Evolutionary conservation across 2,329 filamentous ascomycete species (phyloP), one percentile per base, ranked within the genome.

Genomic region (Diaporthe helianthi): DNA sequence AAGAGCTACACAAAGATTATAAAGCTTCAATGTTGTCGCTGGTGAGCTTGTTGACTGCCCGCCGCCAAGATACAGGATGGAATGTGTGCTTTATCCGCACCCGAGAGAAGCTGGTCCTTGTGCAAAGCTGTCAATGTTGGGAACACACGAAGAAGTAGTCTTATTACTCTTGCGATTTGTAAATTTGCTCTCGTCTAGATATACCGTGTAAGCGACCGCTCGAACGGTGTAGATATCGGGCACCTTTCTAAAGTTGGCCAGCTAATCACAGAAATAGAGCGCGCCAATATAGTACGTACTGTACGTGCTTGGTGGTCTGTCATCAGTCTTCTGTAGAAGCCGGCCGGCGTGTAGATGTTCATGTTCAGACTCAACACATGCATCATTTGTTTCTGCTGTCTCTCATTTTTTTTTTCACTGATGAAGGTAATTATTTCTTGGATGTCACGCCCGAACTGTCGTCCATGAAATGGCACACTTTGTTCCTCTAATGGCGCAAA

Each of bases 1-100:
- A 88, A 92, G 26, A 92, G 79, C 75, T 85, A 88, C 71, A 90
- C 81, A 75, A n/a, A n/a, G n/a, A n/a, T 92, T 88, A 77, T 88
- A 92, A 1, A 84, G 71, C 71, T 80, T 82, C 54, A n/a, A n/a
- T n/a, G n/a, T 79, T 76, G 26, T 76, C 74, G 24, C 76, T 76
- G 38, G 79, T 76, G 60, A 85, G 73, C 31, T 84, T 81, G 36
- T 84, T 81, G 1, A 84, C 49, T 2, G 83, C 83, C 41, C 75
- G 76, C 19, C 79, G 76, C 17, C 83, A 76, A 1, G 77, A 74
- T 29, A 78, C 75, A 5, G 77, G 72, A 17, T 76, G 72, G 66
- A 86, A 85, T 0, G 80, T 82, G 52, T 82, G 78, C 66, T 85
- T 83, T 13, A 79, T 76, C 46, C 1, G 82, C 75, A 63, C 83